Evolutionary conservation across 371 early-diverging fungal genomes (phyloP).

Genomic region (Mortierella sp.): DNA sequence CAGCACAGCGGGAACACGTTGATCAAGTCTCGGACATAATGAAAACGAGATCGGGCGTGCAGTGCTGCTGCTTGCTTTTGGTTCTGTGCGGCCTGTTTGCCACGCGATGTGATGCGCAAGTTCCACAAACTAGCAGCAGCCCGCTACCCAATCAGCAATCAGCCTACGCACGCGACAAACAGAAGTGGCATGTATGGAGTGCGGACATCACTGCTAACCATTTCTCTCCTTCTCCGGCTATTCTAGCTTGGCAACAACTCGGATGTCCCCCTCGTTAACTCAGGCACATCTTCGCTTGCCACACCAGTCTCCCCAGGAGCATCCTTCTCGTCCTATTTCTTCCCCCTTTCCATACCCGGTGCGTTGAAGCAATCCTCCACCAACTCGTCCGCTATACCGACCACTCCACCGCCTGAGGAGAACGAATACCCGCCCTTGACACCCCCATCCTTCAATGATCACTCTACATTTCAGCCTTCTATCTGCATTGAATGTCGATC

Average conservation of each 20-base stretch:
- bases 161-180: conserved; percentile 22
- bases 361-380: conserved; percentile 4
- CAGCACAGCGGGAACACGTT: too few species aligned
- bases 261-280: conserved; percentile 61
- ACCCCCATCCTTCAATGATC: conserved; percentile 47
- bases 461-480: conserved; percentile 63
- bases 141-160: conserved; percentile 15
- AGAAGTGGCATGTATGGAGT: neutral
- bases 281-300: conserved; percentile 34
- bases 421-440: conserved; percentile 43
- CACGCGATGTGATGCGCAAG: neutral
- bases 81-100: neutral
- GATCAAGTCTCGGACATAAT: too few species aligned
- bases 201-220: neutral
- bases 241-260: conserved; percentile 67
- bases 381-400: conserved; percentile 32
- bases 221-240: neutral
- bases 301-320: conserved; percentile 45
- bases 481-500: conserved; percentile 72
- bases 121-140: neutral
- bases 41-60: too few species aligned
- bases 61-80: too few species aligned
- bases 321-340: conserved; percentile 44
- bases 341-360: conserved; percentile 33
- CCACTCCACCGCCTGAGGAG: conserved; percentile 49